These are phyloP conservation scores for Hanseniaspora clermontiae DNA, from an alignment of 805 yeast genomes.

Conservation along the genomic window DNA sequence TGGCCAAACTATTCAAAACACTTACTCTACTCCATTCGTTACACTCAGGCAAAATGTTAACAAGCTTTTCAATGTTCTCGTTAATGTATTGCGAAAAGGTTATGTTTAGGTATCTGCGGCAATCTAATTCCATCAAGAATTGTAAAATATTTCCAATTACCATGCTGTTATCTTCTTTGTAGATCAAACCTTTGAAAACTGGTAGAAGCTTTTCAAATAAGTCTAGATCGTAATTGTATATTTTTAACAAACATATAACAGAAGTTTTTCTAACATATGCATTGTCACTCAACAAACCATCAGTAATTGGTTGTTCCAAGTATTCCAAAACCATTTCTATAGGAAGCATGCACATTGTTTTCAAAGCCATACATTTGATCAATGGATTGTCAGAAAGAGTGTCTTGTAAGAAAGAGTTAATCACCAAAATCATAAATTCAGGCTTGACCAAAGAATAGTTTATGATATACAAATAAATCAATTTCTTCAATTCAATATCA, in stretches of 20 bases:
- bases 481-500: slow-evolving; percentile 89
- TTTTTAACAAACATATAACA: slow-evolving; percentile 89
- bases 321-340: slow-evolving; percentile 93
- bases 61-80: slow-evolving; percentile 43
- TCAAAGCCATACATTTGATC: slow-evolving; percentile 86
- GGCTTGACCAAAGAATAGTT: slow-evolving; percentile 96
- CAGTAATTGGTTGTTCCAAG: slow-evolving; percentile 75
- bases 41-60: slow-evolving; percentile 85
- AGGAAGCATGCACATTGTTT: slow-evolving; percentile 97
- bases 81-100: slow-evolving; percentile 28
- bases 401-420: slow-evolving; percentile 89
- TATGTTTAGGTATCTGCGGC: slow-evolving; percentile 28
- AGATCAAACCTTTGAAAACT: slow-evolving; percentile 50
- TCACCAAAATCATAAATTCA: slow-evolving; percentile 88
- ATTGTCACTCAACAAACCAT: slow-evolving; percentile 80
- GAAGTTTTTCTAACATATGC: slow-evolving; percentile 98
- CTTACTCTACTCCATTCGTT: slow-evolving; percentile 98
- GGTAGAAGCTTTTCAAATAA: slow-evolving; percentile 44
- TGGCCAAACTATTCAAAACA: slow-evolving; percentile 67
- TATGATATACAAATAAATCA: slow-evolving; percentile 89
- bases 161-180: slow-evolving; percentile 80
- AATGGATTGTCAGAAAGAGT: slow-evolving; percentile 94
- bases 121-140: slow-evolving; percentile 62
- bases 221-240: slow-evolving; percentile 74
- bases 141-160: slow-evolving; percentile 90